Evolutionary conservation across 2,329 filamentous ascomycete species (phyloP).

Genomic region (Neofusicoccum sp.): DNA sequence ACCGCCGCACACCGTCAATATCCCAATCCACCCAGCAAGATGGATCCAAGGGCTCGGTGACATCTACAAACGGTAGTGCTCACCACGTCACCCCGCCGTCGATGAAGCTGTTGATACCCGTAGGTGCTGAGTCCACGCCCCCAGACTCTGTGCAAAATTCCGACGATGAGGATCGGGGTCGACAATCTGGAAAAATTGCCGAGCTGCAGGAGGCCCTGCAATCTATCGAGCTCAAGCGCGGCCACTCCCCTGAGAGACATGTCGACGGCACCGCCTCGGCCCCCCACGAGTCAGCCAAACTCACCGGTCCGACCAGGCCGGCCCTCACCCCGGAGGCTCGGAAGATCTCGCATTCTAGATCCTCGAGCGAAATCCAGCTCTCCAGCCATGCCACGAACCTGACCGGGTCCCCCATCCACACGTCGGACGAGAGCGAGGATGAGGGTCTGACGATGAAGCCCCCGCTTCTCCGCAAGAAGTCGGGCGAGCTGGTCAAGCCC

Average conservation of each 20-base stretch:
- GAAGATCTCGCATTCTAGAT: conserved; percentile 64
- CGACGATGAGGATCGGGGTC: conserved; percentile 76
- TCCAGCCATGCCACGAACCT: conserved; percentile 41
- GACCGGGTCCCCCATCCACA: conserved; percentile 47
- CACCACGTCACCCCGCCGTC: conserved; percentile 62
- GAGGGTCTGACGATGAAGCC: conserved; percentile 68
- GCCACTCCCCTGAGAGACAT: conserved; percentile 56
- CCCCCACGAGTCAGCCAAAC: conserved; percentile 25
- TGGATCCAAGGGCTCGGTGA: conserved; percentile 33
- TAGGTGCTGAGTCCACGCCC: conserved; percentile 86
- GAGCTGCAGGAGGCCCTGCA: conserved; percentile 83
- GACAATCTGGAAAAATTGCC: conserved; percentile 50
- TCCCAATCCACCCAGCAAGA: conserved; percentile 30
- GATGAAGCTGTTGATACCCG: conserved; percentile 56
- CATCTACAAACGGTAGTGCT: conserved; percentile 60
- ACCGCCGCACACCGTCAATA: conserved; percentile 60
- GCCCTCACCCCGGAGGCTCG: conserved; percentile 58
- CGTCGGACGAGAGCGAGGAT: conserved; percentile 51
- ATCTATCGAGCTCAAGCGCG: conserved; percentile 69
- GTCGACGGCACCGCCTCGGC: conserved; percentile 25
- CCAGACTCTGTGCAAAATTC: conserved; percentile 81
- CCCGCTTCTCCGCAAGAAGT: conserved; percentile 97
- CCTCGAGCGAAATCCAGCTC: conserved; percentile 59
- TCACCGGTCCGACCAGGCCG: conserved; percentile 27
- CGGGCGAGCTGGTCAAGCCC: conserved; percentile 91